Evolutionary conservation across 345 rosid species (phyloP), one percentile per base, ranked within the genome.

Genomic region (Excoecaria agallocha): DNA sequence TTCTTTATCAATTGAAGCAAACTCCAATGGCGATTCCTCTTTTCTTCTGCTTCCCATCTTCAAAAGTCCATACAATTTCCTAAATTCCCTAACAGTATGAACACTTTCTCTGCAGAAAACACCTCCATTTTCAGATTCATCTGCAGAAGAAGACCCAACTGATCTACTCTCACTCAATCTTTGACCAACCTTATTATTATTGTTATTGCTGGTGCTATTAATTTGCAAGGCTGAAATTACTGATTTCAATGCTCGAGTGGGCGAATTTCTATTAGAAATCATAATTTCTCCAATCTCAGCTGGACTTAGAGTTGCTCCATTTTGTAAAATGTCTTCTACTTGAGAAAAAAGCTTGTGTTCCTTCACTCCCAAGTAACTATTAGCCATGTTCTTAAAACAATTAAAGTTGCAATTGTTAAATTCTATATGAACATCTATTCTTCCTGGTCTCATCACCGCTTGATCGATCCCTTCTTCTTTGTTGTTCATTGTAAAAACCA

Each of bases 321-420:
- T 13, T 5, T 61, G 66, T 35, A 78, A 20, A 8, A 74, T 74
- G 25, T 78, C 81, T 55, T 68, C 77, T 1, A 73, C 59, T 4
- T 68, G 81, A 12, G 77, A 37, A 56, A 78, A 78, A 22, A 78
- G 73, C 69, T 78, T 78, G 72, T 78, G 81, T n/a, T 78, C 81
- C 61, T 72, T 72, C 15, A 78, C 25, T 13, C 81, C 81, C 12
- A 78, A 66, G 77, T 78, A 73, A 78, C 43, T 78, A 13, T 45
- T 67, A 1, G 81, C 81, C 17, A 78, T 52, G 30, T 37, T 78
- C 50, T 78, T 78, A 45, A 78, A 66, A 16, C 69, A 63, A 2
- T 73, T 51, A 77, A 78, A 78, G 51, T 78, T 72, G 37, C 81
- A 78, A 20, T 41, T 4, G 3, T 76, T 72, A 30, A 78, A 78